A percentile compares a stretch with the other conserved stretches of the same genome.
phyloP scores from a whole-genome alignment of 108 stramenopile species.

The Skeletonema costatum region DNA sequence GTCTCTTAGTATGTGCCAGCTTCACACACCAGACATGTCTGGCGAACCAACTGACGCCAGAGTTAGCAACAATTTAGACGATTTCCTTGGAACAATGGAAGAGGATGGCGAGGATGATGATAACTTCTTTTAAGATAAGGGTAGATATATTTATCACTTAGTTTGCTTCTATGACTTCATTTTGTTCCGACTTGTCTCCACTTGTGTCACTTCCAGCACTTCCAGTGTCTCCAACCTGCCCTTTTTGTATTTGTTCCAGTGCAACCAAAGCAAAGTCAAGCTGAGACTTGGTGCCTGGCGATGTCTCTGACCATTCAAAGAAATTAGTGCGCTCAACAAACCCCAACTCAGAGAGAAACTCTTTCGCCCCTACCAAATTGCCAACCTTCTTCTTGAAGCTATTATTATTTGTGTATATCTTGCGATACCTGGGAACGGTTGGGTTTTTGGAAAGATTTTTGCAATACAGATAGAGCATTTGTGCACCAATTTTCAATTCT shows the following conservation, averaged over 20 bases:
- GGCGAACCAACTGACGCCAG: constrained; percentile 1
- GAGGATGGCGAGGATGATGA: constrained; percentile 75
- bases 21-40: constrained; percentile 16
- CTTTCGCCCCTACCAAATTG: constrained; percentile 58
- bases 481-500: constrained; percentile 53
- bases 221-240: neutral
- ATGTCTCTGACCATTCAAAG: constrained; percentile 62
- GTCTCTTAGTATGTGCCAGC: constrained; percentile 44
- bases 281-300: constrained; percentile 18
- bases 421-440: constrained; percentile 71
- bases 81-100: constrained; percentile 68
- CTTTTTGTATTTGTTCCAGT: constrained; percentile 36
- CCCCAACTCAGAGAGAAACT: constrained; percentile 68
- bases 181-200: neutral
- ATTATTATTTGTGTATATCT: constrained; percentile 79
- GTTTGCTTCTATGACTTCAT: too few relatives aligned
- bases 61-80: constrained; percentile 54
- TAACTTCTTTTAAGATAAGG: constrained; percentile 53
- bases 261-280: constrained; percentile 46
- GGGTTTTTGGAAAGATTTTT: constrained; percentile 72
- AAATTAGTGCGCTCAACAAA: constrained; percentile 55
- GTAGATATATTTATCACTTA: neutral
- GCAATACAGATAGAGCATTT: constrained; percentile 79
- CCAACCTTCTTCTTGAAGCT: constrained; percentile 72
- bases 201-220: neutral